Percentiles rank a stretch among this genome's conserved stretches.
Conservation (phyloP, 2,329 filamentous ascomycete genomes). For the Cytospora leucostoma region DNA sequence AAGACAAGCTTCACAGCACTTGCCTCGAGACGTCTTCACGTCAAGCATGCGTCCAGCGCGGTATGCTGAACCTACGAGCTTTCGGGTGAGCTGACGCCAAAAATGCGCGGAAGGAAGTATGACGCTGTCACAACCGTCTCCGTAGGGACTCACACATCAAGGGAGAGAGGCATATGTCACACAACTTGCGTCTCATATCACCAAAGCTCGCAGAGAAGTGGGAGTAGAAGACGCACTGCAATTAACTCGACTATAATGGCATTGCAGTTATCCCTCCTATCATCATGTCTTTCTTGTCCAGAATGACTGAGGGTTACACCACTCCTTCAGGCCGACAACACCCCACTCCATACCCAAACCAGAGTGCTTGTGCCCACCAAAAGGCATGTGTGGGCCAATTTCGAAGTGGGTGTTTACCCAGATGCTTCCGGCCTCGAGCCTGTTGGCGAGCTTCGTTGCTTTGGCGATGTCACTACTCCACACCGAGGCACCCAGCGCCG, state of each 20-base stretch:
- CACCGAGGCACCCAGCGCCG: slow-evolving; percentile 55
- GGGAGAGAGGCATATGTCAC: no score
- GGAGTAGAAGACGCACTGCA: no score
- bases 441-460: slow-evolving; percentile 47
- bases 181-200: no score
- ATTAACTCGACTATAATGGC: not conserved
- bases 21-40: not conserved
- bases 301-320: slow-evolving; percentile 34
- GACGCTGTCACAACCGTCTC: not conserved
- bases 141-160: no score
- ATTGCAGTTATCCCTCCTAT: not conserved
- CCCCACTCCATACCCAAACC: slow-evolving; percentile 52
- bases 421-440: slow-evolving; percentile 54
- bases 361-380: slow-evolving; percentile 53
- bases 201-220: no score
- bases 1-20: not conserved
- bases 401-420: slow-evolving; percentile 53
- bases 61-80: not conserved
- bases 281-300: slow-evolving; percentile 22
- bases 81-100: not conserved
- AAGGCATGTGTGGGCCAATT: slow-evolving; percentile 41
- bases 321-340: slow-evolving; percentile 40
- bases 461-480: slow-evolving; percentile 50
- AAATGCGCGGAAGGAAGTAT: not conserved
- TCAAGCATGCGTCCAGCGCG: not conserved